Conservation (phyloP, 352 stramenopile genomes). For the Thalassiosira allenii region DNA sequence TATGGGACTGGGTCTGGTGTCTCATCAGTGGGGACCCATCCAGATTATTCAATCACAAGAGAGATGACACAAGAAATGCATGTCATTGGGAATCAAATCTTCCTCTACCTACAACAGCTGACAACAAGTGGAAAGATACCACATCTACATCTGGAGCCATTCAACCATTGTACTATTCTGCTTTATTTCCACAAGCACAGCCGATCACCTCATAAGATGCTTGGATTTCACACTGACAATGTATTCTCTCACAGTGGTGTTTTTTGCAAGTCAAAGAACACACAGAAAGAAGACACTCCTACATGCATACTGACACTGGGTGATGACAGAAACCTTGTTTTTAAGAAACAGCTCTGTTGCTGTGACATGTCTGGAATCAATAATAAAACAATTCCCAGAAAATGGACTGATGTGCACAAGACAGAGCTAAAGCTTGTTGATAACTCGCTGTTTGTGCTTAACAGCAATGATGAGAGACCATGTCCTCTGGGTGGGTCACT, state of each 20-base stretch:
- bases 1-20: slow-evolving; percentile 16
- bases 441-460: not conserved
- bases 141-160: not conserved
- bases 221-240: slow-evolving; percentile 25
- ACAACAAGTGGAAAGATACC: not conserved
- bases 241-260: not conserved
- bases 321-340: not conserved
- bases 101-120: not conserved
- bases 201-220: not conserved
- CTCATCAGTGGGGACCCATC: slow-evolving; percentile 8
- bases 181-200: slow-evolving; percentile 14
- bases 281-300: slow-evolving; percentile 15
- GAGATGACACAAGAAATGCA: slow-evolving; percentile 23
- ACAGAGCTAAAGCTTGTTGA: not conserved
- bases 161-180: slow-evolving; percentile 28
- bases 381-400: not conserved
- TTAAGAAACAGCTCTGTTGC: slow-evolving; percentile 2
- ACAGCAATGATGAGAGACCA: not conserved
- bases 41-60: not conserved
- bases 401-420: not conserved
- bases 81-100: not conserved
- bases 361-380: too few species aligned
- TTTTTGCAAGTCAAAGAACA: not conserved
- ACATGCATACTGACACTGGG: slow-evolving; percentile 17
- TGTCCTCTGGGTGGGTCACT: too few species aligned